A percentile compares a stretch with the other conserved stretches of the same genome.
phyloP scores from a whole-genome alignment of 2,329 filamentous ascomycete genomes.

The Sporothrix variecibatus region DNA sequence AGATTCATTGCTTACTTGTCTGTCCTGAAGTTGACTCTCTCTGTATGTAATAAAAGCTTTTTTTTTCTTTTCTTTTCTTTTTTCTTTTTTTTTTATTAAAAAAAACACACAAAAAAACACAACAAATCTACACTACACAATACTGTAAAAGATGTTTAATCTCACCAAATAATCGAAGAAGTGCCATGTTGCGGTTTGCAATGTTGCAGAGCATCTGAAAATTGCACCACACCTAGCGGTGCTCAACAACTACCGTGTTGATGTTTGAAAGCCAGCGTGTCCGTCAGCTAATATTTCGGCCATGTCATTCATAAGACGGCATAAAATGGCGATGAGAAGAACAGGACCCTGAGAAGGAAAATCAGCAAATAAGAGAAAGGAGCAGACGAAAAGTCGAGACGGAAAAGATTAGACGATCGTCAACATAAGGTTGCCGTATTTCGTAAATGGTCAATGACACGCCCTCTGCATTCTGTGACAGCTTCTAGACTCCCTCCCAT shows the following conservation, averaged over 20 bases:
- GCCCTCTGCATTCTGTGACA: neutral
- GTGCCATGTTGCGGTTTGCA: too few relatives aligned
- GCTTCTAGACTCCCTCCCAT: neutral
- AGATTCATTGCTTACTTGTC: neutral
- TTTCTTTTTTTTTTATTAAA: neutral
- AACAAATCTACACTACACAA: neutral
- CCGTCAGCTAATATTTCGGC: neutral
- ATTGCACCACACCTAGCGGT: neutral
- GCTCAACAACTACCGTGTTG: neutral
- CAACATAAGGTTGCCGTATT: neutral
- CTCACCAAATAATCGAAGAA: too few relatives aligned
- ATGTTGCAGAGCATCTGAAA: too few relatives aligned
- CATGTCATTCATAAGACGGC: neutral
- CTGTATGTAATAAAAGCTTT: too few relatives aligned
- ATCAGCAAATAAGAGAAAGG: neutral
- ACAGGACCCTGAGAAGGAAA: neutral
- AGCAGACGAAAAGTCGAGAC: neutral
- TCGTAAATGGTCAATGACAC: neutral
- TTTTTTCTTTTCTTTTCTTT: too few relatives aligned
- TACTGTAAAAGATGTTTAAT: too few relatives aligned
- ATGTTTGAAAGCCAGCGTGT: neutral
- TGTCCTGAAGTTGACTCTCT: neutral
- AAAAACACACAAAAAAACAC: neutral
- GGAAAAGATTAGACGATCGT: slow-evolving; percentile 2
- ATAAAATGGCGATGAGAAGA: neutral